Evolutionary conservation across 2,329 filamentous ascomycete genomes (phyloP).

Genomic region (Aspergillus novofumigatus): DNA sequence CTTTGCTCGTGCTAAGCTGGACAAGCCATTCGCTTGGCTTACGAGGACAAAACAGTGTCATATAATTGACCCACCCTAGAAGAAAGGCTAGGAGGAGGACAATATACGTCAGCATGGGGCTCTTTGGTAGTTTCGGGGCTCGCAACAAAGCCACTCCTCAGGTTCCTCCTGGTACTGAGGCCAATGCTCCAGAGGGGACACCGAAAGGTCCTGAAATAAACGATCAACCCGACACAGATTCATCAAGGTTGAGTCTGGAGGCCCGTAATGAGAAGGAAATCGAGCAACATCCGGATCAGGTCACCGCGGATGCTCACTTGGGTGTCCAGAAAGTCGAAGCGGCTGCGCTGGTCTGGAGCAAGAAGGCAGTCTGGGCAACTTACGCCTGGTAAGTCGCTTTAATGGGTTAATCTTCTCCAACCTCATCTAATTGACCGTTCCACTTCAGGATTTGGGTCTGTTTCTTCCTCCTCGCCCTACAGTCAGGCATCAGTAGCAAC

Average conservation of each 20-base stretch:
- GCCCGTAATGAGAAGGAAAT: constrained; percentile 27
- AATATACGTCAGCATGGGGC: background rate
- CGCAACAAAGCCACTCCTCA: background rate
- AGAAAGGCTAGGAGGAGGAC: background rate
- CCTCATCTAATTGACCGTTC: constrained; percentile 7
- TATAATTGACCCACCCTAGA: background rate
- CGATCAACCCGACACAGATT: constrained; percentile 12
- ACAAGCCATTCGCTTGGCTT: background rate
- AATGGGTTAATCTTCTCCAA: background rate
- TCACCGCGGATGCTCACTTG: constrained; percentile 29
- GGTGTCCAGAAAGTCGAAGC: constrained; percentile 48
- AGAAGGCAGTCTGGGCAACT: constrained; percentile 30
- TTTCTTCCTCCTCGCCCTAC: constrained; percentile 44
- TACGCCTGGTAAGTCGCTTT: constrained; percentile 29
- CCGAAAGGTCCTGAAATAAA: background rate
- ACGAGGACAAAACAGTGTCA: background rate
- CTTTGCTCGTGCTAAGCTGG: background rate
- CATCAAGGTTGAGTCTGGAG: constrained; percentile 21
- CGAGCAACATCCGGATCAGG: constrained; percentile 15
- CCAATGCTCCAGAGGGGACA: background rate
- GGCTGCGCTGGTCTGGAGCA: constrained; percentile 44
- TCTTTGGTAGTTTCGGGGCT: background rate
- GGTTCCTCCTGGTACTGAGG: background rate
- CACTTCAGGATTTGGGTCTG: constrained; percentile 43
- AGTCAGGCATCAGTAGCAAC: constrained; percentile 39